Base-by-base conservation (phyloP, 768 basidiomycete genomes). In the Glaciozyma martinii region DNA sequence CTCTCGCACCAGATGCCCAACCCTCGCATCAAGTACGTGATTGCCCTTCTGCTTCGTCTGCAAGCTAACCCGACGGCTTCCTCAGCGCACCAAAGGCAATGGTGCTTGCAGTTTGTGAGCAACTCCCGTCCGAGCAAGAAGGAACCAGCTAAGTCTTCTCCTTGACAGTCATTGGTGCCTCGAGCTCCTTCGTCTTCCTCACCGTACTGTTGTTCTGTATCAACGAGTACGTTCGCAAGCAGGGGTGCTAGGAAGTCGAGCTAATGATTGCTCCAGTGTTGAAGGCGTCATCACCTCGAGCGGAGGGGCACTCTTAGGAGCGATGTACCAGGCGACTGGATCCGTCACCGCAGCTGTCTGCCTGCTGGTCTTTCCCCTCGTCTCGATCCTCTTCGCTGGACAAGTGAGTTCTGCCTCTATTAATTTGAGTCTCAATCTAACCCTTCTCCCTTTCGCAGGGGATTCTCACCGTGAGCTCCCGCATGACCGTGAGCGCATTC, bases 161-260 rank as follows among this genome's bases (percentile, higher is more conserved):
- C n/a, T 25, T 47, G 16, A 19, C 19, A 47, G 40, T 62, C 25
- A 60, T 74, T 46, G 71, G 69, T 19, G 52, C 69, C 1, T 23
- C 56, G 13, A 61, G 67, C 1, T 61, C 66, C 8, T 74, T 63
- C 21, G 52, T 70, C 60, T 67, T 72, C 55, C 56, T 74, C 44
- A 61, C 71, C 47, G 63, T 56, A n/a, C 72, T 74, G 5, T 66
- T 74, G 32, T 74, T 72, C 64, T 58, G 58, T 50, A 60, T 73
- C 55, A 66, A 44, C 47, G 67, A 74, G 37, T 40, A 40, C 37
- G 37, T 40, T 40, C 37, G 37, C 37, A 40, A 8, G 37, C 12
- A n/a, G n/a, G n/a, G n/a, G n/a, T n/a, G n/a, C n/a, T n/a, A n/a
- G n/a, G n/a, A n/a, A n/a, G n/a, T n/a, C n/a, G n/a, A n/a, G n/a